Evolutionary conservation across 768 basidiomycete species (phyloP), one percentile per base, ranked within the genome.

Genomic region (Saitozyma sp.): DNA sequence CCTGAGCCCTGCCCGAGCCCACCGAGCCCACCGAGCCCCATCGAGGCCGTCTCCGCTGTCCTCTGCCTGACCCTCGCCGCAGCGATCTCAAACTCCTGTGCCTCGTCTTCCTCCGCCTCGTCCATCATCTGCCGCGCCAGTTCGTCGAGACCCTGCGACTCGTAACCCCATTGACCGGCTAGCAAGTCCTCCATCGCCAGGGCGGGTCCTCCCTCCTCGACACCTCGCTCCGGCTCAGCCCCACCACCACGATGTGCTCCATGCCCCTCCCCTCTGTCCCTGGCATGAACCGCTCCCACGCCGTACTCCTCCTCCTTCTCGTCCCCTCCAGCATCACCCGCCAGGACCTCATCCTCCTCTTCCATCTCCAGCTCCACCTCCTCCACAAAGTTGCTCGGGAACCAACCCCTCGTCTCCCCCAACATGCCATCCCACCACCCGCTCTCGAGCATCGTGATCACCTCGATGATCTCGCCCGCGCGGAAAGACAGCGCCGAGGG

Each of bases 391-490:
- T 98, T 99, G 68, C 90, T 91, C 19, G 95, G 95, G 80, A 99
- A 95, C 74, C 78, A 81, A 61, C 95, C 95, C 55, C 95, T 86
- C 78, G 90, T 88, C 58, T 91, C 89, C 53, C 87, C 86, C 19
- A 96, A 84, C 62, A 96, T 82, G 6, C 95, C 95, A 78, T 99
- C 95, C 96, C 94, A 97, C 95, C 95, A 99, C 14, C 95, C 95
- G 6, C 90, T 90, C 43, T 91, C 89, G 58, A 97, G 86, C 70
- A 88, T 88, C 10, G 89, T 90, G 57, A 95, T 84, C 63, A 98
- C 92, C 79, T 97, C 92, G 67, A 99, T 96, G 69, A 97, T 85
- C 75, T 97, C 93, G 66, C 88, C 89, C 69, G 85, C 86, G 65
- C 79, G 83, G 79, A 99, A 98, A 14, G 90, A 90, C 50, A 99